Base-by-base conservation (phyloP, 2,329 filamentous ascomycete species). In the Phialophora tarda region DNA sequence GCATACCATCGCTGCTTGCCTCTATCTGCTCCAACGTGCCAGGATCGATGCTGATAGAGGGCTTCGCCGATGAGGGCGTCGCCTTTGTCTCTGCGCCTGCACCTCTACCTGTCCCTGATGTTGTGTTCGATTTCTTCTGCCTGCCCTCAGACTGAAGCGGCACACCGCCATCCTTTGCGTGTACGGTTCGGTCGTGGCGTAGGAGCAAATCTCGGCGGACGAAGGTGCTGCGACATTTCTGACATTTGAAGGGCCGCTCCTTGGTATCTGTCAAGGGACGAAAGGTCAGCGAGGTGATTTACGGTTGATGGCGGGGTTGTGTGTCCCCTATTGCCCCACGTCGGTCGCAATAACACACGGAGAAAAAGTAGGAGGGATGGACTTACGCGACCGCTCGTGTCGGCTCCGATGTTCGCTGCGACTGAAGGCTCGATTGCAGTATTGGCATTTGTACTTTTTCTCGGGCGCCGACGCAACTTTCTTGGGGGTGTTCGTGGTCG, bases 361-460 rank as follows among this genome's bases (percentile, higher is more conserved):
- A 67, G 69, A 70, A 66, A 71, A 71, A 66, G 57, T 60, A 62
- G 17, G 38, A 44, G 14, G 14, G 63, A 55, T 30, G 68, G 54
- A 69, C 94, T 85, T 95, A 98, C 95, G 95, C 79, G 93, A 97
- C 82, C 95, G 88, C 82, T 99, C 95, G 81, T 99, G 95, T 81
- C 95, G 87, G 82, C 93, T 97, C 75, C 95, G 88, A 81, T 99
- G 95, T 81, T 99, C 95, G 80, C 93, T 97, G 79, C 95, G 87
- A 83, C 93, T 97, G 80, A 99, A 99, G 71, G 95, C 95, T 80
- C 95, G 88, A 82, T 93, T 93, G 84, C 95, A 98, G 81, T 97
- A 98, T 84, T 97, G 93, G 83, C 95, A 99, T 81, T 98, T 97
- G 88, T 99, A 99, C 82, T 97, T 97, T 85, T 96, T 94, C 84